Evolutionary conservation across 352 stramenopile species (phyloP), one percentile per base, ranked within the genome.

Genomic region (Pythium oligandrum): DNA sequence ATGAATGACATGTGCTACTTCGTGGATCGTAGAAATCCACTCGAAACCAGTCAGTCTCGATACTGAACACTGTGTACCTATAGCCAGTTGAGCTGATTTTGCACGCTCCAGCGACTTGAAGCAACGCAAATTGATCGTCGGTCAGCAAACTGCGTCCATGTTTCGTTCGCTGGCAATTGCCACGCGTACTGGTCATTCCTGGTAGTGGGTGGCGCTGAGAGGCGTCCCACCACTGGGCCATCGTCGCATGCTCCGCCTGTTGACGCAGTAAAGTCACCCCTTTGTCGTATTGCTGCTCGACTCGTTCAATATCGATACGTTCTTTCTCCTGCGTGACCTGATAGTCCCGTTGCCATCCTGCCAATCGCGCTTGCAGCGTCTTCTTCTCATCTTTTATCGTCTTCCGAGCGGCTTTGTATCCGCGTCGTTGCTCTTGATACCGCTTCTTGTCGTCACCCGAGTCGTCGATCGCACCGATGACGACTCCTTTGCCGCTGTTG

Each of bases 321-420:
- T 69, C 67, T 6, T 62, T 60, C 31, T 82, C 73, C 3, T 53
- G 57, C 0, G 57, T 42, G 4, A 48, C 7, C 33, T 68, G 56
- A 4, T 70, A 44, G 51, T 82, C 64, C 30, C 63, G 53, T 31
- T 68, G 83, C 36, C 63, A 61, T 10, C 52, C 59, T 1, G 51
- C 26, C 57, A 59, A 45, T 68, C 59, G 42, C 48, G 51, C 33
- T 61, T 82, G 40, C 51, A 66, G 8, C 39, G 58, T 33, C 51
- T 85, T 83, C 33, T 66, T 51, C 32, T 85, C 67, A 3, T 57
- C 58, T 50, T 83, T 87, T 12, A 85, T 59, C 6, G 57, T 55
- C 57, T 81, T 69, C 11, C 76, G 61, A 10, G 61, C 51, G 2
- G 65, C 68, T 33, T 87, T 85, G 12, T 72, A 65, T 8, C 47